Base-by-base conservation (phyloP, 306 rosid genomes). In the Prinsepia uniflora region DNA sequence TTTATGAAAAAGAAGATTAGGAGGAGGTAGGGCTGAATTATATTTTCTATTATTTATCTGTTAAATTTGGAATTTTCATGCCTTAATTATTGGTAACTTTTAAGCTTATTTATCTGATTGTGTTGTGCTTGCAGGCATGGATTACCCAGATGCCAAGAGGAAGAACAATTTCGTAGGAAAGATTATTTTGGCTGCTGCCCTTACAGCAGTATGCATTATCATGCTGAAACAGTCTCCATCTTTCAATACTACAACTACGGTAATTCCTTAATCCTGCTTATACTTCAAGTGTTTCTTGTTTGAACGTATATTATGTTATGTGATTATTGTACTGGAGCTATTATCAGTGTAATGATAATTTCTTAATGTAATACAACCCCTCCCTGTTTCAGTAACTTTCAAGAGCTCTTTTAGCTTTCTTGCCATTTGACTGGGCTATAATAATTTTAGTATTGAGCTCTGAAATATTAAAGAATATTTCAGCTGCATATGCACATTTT, bases 201-300 rank as follows among this genome's bases (percentile, higher is more conserved):
- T 95, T 20, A 89, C 96, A 0, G 83, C 91, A 73, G 47, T 95
- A 82, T 91, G 96, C 72, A 84, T 95, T 65, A 45, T 95, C 59
- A 54, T 95, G 92, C 82, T 95, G 83, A 91, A 86, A 86, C 90
- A 76, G 76, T 91, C 99, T 72, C 88, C 96, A 67, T 80, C 82
- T 47, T 89, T 94, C 67, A 91, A 67, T 70, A 48, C 95, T 57
- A 86, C 95, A 20, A 89, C 86, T 67, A 88, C 78, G 91, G 99
- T 94, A 91, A 66, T 10, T 44, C 63, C 71, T 66, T 49, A 50
- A 73, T 56, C 49, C 41, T 63, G 12, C 8, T 8, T 40, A 20
- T 40, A 30, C 36, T 30, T 30, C 36, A 30, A 30, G 36, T 30
- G 1, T 55, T 55, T 22, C 10, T 20, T 20, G 60, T 12, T 55